These are phyloP conservation scores for Prunus padus DNA, from an alignment of 306 rosid species.

Conservation along the genomic window DNA sequence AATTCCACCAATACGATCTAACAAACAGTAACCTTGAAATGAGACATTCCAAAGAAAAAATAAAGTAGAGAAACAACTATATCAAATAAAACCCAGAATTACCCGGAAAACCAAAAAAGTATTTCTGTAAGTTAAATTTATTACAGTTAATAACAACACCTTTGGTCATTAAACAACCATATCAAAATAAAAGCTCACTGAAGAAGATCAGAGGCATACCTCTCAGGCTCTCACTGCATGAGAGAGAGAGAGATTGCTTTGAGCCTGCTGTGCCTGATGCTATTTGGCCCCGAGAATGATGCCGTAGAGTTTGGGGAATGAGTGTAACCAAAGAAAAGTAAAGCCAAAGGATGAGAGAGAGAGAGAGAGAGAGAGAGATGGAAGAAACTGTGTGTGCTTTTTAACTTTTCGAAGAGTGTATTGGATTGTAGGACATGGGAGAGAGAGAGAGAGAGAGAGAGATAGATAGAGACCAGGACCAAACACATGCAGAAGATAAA, in stretches of 20 bases:
- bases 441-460: background rate
- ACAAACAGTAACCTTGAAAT: background rate
- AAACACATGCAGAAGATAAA: constrained; percentile 16
- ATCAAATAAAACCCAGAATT: constrained; percentile 14
- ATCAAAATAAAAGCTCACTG: background rate
- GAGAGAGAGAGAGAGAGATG: constrained; percentile 11
- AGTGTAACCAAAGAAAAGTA: constrained; percentile 54
- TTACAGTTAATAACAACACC: background rate
- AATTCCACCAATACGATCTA: constrained; percentile 3
- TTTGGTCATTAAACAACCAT: background rate
- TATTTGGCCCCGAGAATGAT: constrained; percentile 38
- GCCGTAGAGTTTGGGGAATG: constrained; percentile 48
- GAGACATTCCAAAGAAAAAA: background rate
- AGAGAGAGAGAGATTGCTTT: constrained; percentile 11
- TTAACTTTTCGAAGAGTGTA: constrained; percentile 21
- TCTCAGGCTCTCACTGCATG: background rate
- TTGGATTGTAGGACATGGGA: constrained; percentile 7
- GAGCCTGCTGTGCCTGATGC: constrained; percentile 25
- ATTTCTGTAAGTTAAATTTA: background rate
- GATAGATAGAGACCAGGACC: background rate
- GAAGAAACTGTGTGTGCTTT: constrained; percentile 17
- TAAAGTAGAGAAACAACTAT: background rate
- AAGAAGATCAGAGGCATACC: constrained; percentile 4
- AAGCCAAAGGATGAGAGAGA: constrained; percentile 26
- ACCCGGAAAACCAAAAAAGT: background rate